Base-by-base conservation (phyloP, 2,329 filamentous ascomycete genomes). In the Ophioceras dolichostomum region DNA sequence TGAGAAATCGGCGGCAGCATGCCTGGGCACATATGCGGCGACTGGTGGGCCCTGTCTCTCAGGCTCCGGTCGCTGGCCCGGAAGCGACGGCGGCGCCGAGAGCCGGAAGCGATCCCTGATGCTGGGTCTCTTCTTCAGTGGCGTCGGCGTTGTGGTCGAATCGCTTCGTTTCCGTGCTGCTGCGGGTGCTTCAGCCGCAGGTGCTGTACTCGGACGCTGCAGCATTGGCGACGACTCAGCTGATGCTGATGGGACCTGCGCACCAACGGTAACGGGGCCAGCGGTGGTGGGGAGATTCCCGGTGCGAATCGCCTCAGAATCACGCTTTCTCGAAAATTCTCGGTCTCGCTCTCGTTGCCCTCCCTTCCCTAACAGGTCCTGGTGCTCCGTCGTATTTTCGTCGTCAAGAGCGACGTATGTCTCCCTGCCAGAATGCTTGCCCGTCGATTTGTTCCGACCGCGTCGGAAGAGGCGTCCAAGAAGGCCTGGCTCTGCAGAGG, bases 1-100 rank as follows among this genome's bases (percentile, higher is more conserved):
- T 5, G 37, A 32, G 30, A 41, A 43, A 29, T 45, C 43, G 9
- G 41, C 20, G 9, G 26, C 43, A 4, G 43, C 43, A 24, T 45
- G 43, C 28, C 12, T 37, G 1, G 43, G 43, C 1, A 45, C 37
- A 20, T 45, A 45, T 20, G 16, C 10, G 5, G 10, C 16, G 24
- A 17, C 24, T 26, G 14, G 10, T 28, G 34, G 10, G 36, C 9
- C 19, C 10, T 13, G 16, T 19, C 27, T 8, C n/a, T 3, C 27
- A n/a, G 4, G 20, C 7, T 16, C 14, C 12, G 16, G 21, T 38
- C 16, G 16, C 17, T 13, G 31, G n/a, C n/a, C n/a, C n/a, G n/a
- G n/a, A n/a, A n/a, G n/a, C n/a, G n/a, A n/a, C n/a, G n/a, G n/a
- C 9, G 31, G 31, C n/a, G 17, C 31, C 9, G 14, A n/a, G n/a